phyloP scores from a whole-genome alignment of 768 basidiomycete genomes.

The Russula brevipes region DNA sequence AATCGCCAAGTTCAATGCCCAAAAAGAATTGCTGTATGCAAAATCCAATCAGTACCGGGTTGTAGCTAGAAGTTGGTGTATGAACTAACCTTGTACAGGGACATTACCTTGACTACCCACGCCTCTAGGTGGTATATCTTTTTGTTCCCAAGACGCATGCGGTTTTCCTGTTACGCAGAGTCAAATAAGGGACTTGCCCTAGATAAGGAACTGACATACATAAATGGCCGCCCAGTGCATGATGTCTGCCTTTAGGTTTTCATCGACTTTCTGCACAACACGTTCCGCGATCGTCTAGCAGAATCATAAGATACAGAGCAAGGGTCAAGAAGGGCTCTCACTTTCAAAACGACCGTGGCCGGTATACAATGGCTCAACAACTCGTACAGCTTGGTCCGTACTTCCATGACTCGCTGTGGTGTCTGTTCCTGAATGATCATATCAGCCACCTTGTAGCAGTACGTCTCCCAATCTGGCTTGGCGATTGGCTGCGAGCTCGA shows the following conservation, averaged over 20 bases:
- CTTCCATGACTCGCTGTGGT: constrained; percentile 85
- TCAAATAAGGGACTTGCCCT: background rate
- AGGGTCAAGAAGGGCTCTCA: constrained; percentile 32
- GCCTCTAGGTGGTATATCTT: constrained; percentile 98
- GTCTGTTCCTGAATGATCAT: constrained; percentile 86
- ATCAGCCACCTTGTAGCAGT: constrained; percentile 88
- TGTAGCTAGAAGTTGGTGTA: background rate
- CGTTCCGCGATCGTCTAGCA: constrained; percentile 83
- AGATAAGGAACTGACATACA: constrained; percentile 42
- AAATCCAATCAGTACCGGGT: constrained; percentile 3
- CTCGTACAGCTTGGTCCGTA: constrained; percentile 91
- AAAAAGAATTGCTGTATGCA: constrained; percentile 44
- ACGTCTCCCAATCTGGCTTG: constrained; percentile 99
- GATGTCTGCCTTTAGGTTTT: constrained; percentile 83
- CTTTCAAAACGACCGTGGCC: constrained; percentile 86
- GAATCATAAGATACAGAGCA: constrained; percentile 5
- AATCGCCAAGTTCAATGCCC: constrained; percentile 54
- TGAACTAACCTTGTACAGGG: constrained; percentile 64
- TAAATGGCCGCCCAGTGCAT: constrained; percentile 99
- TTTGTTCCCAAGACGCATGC: constrained; percentile 91
- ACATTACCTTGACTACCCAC: constrained; percentile 97
- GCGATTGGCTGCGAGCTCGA: constrained; percentile 75
- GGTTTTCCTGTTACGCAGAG: constrained; percentile 59
- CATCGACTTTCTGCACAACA: constrained; percentile 84
- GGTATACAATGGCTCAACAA: constrained; percentile 96